Conservation (phyloP, 1,284 basidiomycete genomes). For the Golubevia sp. region DNA sequence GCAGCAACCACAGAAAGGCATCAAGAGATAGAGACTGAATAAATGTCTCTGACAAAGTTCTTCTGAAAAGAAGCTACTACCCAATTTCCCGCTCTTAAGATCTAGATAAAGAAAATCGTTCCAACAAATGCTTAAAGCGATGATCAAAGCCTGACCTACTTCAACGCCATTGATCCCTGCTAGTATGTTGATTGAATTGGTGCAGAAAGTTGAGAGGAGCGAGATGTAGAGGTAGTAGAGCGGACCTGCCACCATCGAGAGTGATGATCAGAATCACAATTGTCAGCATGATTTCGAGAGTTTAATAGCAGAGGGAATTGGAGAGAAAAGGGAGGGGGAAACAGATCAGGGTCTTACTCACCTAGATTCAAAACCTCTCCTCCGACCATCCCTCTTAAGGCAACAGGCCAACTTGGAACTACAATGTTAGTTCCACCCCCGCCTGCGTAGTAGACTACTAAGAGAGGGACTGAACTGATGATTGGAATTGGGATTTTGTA, state of each 20-base stretch:
- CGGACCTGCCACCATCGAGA: slow-evolving; percentile 68
- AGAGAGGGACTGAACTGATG: slow-evolving; percentile 88
- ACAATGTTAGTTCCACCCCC: slow-evolving; percentile 92
- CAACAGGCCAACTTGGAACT: slow-evolving; percentile 69
- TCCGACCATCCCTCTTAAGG: slow-evolving; percentile 61
- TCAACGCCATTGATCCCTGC: slow-evolving; percentile 98
- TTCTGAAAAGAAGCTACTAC: slow-evolving; percentile 25
- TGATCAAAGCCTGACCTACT: slow-evolving; percentile 84
- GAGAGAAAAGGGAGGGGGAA: not conserved
- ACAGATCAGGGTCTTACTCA: slow-evolving; percentile 53
- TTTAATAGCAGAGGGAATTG: not conserved
- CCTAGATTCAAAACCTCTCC: slow-evolving; percentile 85
- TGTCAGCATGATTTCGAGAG: not conserved
- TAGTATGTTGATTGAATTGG: slow-evolving; percentile 98
- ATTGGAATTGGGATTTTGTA: slow-evolving; percentile 95
- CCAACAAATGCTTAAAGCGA: slow-evolving; percentile 83
- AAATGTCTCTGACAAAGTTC: slow-evolving; percentile 89
- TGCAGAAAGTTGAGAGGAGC: slow-evolving; percentile 91
- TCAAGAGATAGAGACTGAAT: slow-evolving; percentile 94
- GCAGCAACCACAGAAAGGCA: slow-evolving; percentile 88
- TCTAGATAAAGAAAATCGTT: slow-evolving; percentile 83
- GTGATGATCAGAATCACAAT: slow-evolving; percentile 7
- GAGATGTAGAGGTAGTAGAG: slow-evolving; percentile 97
- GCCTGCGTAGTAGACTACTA: slow-evolving; percentile 95
- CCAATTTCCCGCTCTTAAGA: slow-evolving; percentile 20